Base-by-base conservation (phyloP, 2,329 filamentous ascomycete genomes). In the Fusarium nygamai region DNA sequence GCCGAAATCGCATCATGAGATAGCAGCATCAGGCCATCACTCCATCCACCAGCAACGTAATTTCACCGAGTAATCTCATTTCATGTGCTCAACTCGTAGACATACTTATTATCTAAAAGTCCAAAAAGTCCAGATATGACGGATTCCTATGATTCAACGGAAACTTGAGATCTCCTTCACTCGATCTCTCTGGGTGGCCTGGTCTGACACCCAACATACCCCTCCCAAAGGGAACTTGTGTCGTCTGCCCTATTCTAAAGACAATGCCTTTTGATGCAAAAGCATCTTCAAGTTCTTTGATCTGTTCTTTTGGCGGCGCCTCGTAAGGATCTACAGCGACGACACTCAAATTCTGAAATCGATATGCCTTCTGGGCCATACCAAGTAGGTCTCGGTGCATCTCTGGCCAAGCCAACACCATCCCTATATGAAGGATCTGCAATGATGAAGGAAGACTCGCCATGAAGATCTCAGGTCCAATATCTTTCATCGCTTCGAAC, bases 311-410 rank as follows among this genome's bases (percentile, higher is more conserved):
- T 0, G 71, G 74, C 1, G 74, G 74, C 2, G 44, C 50, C n/a
- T 79, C 76, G 19, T 76, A 77, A 1, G 77, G 77, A 36, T 79
- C 77, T 38, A 79, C 71, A 2, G 77, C 77, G n/a, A 79, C 77
- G 3, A 75, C 53, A 8, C 39, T 67, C 51, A 79, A 44, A 5
- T 76, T 69, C 20, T 72, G 77, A 41, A 78, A 79, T 12, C 77
- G 63, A 44, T 71, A 67, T 16, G 76, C 44, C 34, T 79, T 79
- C 22, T 66, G n/a, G 1, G 56, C 59, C 71, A 79, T 64, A 1
- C 77, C 77, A 20, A 79, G 61, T 10, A 79, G 41, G 27, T 79
- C 77, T 7, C 77, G 73, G 34, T 76, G 70, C 29, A 79, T 76
- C 36, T 79, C 77, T 3, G 74, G 73, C 77, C 77, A 79, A 13